Base-by-base conservation (phyloP, 1,139 yeast genomes). In the Spencermartinsiella ligniputridi region DNA sequence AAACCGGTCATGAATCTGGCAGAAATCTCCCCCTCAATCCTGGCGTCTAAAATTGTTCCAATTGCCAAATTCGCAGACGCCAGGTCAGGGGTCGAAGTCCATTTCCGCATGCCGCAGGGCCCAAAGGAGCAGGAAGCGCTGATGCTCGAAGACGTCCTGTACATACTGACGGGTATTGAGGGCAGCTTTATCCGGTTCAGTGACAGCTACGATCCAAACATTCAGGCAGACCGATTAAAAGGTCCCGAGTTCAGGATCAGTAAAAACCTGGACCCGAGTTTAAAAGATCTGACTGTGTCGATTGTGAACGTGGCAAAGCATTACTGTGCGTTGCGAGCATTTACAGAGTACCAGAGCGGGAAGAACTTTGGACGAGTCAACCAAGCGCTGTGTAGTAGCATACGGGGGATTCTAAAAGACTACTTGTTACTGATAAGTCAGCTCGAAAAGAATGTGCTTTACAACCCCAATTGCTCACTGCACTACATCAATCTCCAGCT, bases 201-300 rank as follows among this genome's bases (percentile, higher is more conserved):
- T 37, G 85, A 79, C 41, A 70, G 72, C 22, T 86, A 76, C 55
- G 78, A 81, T 55, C 78, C 79, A 0, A 45, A 52, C 3, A 50
- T 54, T 11, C 61, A 57, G 42, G 53, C 56, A 19, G 68, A 64
- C 42, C 51, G 75, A 37, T 66, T 83, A 3, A 62, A 61, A 15
- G 95, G 95, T 0, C 94, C 95, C 1, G 92, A 84, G 48, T 89
- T 75, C 63, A 75, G 79, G 52, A 75, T 87, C 22, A 83, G 85
- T 33, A 82, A 79, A 54, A 79, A 79, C 48, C 68, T 92, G 55
- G 95, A 88, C 57, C 73, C 86, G 1, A 78, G 90, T 32, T 70
- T 88, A 51, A 84, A 83, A 58, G 84, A 83, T 39, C 72, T 87
- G n/a, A 75, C 90, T 16, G 77, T 78, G 55, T 72, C 78, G 45